phyloP scores from a whole-genome alignment of 495 filamentous ascomycete genomes.

The Cenococcum geophilum region DNA sequence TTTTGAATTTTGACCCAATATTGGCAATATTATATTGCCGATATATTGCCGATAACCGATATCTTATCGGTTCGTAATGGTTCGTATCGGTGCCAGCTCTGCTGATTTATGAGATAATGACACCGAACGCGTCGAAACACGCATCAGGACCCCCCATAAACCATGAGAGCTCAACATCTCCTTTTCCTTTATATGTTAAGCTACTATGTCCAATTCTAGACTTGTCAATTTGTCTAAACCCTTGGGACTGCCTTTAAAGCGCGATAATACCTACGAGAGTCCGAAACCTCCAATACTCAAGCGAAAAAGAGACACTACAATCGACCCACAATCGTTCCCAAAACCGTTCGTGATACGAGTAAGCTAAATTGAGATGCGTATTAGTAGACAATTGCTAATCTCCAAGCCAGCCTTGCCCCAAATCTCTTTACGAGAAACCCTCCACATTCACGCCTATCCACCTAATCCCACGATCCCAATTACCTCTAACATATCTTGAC shows the following conservation, averaged over 20 bases:
- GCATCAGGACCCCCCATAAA: neutral
- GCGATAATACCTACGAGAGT: conserved; percentile 10
- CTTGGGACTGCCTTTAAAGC: conserved; percentile 17
- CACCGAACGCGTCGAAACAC: conserved; percentile 4
- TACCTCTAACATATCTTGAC: conserved; percentile 39
- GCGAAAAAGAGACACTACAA: conserved; percentile 24
- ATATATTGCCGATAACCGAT: too few species aligned
- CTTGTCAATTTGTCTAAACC: conserved; percentile 7
- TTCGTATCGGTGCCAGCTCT: too few species aligned
- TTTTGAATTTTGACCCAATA: too few species aligned
- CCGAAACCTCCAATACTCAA: conserved; percentile 15
- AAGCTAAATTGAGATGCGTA: conserved; percentile 5
- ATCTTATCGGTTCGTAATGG: too few species aligned
- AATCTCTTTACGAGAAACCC: conserved; percentile 23
- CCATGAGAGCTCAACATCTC: neutral
- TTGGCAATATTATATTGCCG: too few species aligned
- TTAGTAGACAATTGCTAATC: conserved; percentile 18
- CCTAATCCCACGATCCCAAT: conserved; percentile 30
- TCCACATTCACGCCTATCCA: conserved; percentile 27
- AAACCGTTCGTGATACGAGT: conserved; percentile 1
- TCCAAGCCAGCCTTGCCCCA: conserved; percentile 22
- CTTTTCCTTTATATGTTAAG: neutral
- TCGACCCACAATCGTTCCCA: neutral
- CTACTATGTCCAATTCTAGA: conserved; percentile 17
- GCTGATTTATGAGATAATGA: too few species aligned